Base-by-base conservation (phyloP, 2,329 filamentous ascomycete genomes). In the Trichoderma semiorbis region DNA sequence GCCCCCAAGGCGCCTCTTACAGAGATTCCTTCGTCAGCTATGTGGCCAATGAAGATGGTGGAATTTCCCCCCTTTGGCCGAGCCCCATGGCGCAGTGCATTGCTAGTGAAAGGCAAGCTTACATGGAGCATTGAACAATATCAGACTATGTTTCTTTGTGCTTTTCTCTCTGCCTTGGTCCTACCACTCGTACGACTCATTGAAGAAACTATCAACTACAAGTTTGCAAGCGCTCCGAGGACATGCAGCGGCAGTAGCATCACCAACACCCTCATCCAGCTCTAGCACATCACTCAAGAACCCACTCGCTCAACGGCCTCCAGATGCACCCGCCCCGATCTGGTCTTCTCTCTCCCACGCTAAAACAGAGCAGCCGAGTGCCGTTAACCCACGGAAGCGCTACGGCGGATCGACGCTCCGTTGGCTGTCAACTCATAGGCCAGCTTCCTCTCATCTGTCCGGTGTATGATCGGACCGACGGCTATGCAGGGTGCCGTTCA, bases 391-490 rank as follows among this genome's bases (percentile, higher is more conserved):
- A 61, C 66, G 55, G 55, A 36, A 61, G 65, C 57, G 57, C 66
- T 69, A 62, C 39, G 39, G 66, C 36, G 66, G 66, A 69, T 69
- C 66, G 66, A 69, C 66, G 26, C 39, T 50, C 57, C 28, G 66
- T 39, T 21, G 39, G 57, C 30, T 69, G 53, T 68, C 36, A 60
- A 43, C 21, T 43, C 28, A 24, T 21, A 30, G 65, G 65, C 36
- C 50, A 47, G 26, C 47, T 50, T 47, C 62, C n/a, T 60, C 57
- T 60, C 28, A 60, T 60, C 28, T 34, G 57, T 21, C 57, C 28
- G 28, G 57, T 34, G 53, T 60, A 68, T 60, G 28, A 62, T 68
- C 53, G 53, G 65, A 68, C 62, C 65, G 66, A 26, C 57, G 66
- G 66, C 53, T 61, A 69, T 69, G 55, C 57, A 36, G 39, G 57